Conservation (phyloP, 495 filamentous ascomycete genomes). For the Neurospora sp. region DNA sequence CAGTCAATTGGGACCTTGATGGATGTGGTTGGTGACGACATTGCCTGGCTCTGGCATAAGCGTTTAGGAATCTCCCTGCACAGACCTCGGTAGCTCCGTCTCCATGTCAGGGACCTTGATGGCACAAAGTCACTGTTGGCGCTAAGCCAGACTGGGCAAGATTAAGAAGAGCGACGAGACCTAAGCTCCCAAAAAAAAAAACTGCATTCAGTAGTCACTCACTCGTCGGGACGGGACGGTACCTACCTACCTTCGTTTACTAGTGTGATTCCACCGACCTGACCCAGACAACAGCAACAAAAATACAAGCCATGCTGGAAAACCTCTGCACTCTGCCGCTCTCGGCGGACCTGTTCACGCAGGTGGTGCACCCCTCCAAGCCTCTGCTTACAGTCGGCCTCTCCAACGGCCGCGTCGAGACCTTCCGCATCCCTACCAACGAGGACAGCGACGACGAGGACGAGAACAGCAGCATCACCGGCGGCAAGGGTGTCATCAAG, state of each 20-base stretch:
- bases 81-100: not conserved
- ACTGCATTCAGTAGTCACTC: not conserved
- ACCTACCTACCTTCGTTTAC: not conserved
- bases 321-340: constrained; percentile 85
- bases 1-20: not conserved
- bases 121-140: not conserved
- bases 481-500: constrained; percentile 66
- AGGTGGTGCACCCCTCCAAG: constrained; percentile 73
- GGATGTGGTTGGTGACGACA: not conserved
- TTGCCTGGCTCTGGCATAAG: not conserved
- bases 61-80: not conserved
- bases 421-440: constrained; percentile 62
- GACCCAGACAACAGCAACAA: not conserved
- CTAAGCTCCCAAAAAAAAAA: not conserved
- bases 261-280: not conserved
- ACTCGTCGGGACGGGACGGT: not conserved
- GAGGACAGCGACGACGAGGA: constrained; percentile 38
- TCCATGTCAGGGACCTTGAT: not conserved
- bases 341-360: constrained; percentile 76
- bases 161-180: not conserved
- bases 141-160: not conserved
- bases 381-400: constrained; percentile 81
- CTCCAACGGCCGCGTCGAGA: constrained; percentile 75
- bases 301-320: constrained; percentile 48
- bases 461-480: constrained; percentile 36